Evolutionary conservation across 257 asterid species (phyloP), one percentile per base, ranked within the genome.

Genomic region (Salvia hispanica): DNA sequence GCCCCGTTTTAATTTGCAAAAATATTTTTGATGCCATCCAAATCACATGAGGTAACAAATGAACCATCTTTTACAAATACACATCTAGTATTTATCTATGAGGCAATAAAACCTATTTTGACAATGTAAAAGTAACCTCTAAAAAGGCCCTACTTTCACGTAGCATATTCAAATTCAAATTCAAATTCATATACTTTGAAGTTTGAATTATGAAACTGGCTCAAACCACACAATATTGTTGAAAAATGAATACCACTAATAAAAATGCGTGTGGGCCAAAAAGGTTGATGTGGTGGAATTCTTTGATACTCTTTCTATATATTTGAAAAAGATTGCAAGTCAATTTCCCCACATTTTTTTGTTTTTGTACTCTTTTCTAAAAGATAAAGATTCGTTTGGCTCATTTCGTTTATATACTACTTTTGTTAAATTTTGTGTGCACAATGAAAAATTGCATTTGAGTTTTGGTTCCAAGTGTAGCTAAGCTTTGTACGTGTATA

Each of bases 251-350:
- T 7, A 8, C 44, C 45, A 40, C 10, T 40, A 8, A 7, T 7
- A 40, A 55, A 64, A 44, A 60, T 53, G 78, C 36, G 58, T 55
- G 75, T 75, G 79, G 79, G 75, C 75, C 79, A 28, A 46, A 68
- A 56, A 46, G 72, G 51, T 39, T 0, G 58, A 15, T 63, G 68
- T 48, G 43, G 64, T 66, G 69, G 63, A 66, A 66, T 66, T 73
- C 54, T 73, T 67, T 59, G 43, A 43, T 55, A 44, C 39, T 50
- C 51, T n/a, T 51, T 12, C 14, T 47, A 55, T 64, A 57, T 50
- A 48, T 53, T 25, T 40, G 7, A 48, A 58, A 73, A 63, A 69
- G 34, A 56, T 40, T 47, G 63, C 40, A 63, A 48, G 52, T 63
- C 79, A 69, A 56, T 69, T 69, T 55, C n/a, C 68, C 68, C 37